phyloP scores from a whole-genome alignment of 1,284 basidiomycete genomes.

The Polyporus tsugae region DNA sequence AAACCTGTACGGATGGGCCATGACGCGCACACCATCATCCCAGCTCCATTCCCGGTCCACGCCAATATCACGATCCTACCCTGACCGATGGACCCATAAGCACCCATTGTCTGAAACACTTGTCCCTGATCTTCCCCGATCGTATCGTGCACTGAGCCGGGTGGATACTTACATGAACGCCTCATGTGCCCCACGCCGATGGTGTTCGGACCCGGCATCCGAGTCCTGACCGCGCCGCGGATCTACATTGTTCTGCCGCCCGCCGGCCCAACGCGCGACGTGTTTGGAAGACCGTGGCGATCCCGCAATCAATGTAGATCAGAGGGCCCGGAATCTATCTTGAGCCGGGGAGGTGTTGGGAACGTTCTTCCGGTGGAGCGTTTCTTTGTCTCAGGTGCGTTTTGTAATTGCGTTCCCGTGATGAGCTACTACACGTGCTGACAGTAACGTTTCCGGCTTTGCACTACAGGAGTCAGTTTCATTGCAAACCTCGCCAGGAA shows the following conservation, averaged over 20 bases:
- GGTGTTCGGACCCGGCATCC: not conserved
- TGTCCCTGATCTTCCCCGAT: not conserved
- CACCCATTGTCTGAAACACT: constrained; percentile 1
- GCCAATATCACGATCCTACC: not conserved
- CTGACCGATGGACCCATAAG: constrained; percentile 1
- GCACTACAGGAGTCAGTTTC: not conserved
- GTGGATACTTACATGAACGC: not conserved
- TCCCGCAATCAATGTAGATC: not conserved
- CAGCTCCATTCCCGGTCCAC: not conserved
- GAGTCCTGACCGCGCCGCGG: not conserved
- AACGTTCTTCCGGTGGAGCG: not conserved
- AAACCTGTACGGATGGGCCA: not conserved
- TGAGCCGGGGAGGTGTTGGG: not conserved
- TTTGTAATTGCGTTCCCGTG: not conserved
- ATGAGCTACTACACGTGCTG: not conserved
- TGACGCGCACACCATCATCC: not conserved
- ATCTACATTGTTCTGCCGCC: not conserved
- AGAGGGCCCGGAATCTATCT: not conserved
- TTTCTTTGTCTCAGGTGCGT: not conserved
- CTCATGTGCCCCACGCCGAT: not conserved
- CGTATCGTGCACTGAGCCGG: not conserved
- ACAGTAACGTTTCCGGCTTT: not conserved
- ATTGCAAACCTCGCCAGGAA: not conserved
- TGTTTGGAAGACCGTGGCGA: not conserved
- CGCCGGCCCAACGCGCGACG: not conserved